Evolutionary conservation across 164 flowering plant genomes (phyloP).

Genomic region (Platanus orientalis): DNA sequence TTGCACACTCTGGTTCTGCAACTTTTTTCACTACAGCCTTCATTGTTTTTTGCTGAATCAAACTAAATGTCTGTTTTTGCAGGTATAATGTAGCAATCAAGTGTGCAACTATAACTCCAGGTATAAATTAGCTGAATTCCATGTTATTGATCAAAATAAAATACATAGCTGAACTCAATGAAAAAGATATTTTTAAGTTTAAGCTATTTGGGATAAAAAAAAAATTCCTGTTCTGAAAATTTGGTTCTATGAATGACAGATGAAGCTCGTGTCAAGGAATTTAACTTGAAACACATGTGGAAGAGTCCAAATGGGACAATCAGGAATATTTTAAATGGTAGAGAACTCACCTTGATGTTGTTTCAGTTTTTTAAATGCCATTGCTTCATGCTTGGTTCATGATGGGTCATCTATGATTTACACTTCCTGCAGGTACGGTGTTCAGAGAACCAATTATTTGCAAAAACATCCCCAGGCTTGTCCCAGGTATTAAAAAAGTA

Average conservation of each 20-base stretch:
- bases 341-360: constrained; percentile 1
- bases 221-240: background rate
- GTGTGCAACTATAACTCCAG: constrained; percentile 99
- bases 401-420: background rate
- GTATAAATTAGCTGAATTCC: constrained; percentile 27
- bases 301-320: constrained; percentile 98
- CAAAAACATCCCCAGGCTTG: constrained; percentile 83
- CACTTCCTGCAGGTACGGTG: constrained; percentile 69
- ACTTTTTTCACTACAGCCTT: background rate
- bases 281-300: constrained; percentile 86
- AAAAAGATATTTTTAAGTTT: too few species aligned
- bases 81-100: constrained; percentile 99
- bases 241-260: constrained; percentile 39
- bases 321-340: constrained; percentile 94
- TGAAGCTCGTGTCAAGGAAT: constrained; percentile 85
- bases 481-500: constrained; percentile 55
- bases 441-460: constrained; percentile 97
- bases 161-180: background rate
- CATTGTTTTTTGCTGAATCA: background rate
- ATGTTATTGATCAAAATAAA: background rate
- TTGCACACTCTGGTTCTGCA: too few species aligned
- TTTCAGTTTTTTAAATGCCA: background rate
- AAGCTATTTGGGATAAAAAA: too few species aligned
- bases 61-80: constrained; percentile 13
- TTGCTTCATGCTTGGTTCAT: background rate